A percentile compares a stretch with the other conserved stretches of the same genome.
Conservation (phyloP, 2,329 filamentous ascomycete genomes). For the Nemania diffusa region DNA sequence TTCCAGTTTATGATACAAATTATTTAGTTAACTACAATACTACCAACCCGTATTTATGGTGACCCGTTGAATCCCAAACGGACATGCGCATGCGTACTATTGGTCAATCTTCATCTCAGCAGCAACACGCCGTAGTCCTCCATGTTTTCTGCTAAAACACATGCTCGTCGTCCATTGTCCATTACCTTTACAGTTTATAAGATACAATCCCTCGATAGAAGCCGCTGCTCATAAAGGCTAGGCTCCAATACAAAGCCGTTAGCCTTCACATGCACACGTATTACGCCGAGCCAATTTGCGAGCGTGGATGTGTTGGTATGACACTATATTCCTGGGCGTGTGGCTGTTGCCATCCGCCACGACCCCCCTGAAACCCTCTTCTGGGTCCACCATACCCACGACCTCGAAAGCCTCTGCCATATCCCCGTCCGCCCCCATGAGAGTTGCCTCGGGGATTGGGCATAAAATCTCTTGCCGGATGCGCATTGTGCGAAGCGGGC, state of each 20-base stretch:
- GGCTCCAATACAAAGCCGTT: background rate
- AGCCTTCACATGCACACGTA: background rate
- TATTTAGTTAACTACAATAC: too few species aligned
- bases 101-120: background rate
- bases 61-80: too few species aligned
- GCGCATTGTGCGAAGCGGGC: constrained; percentile 10
- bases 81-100: too few species aligned
- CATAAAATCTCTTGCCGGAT: constrained; percentile 14
- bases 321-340: constrained; percentile 23
- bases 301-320: constrained; percentile 31
- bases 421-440: constrained; percentile 44
- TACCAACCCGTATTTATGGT: too few species aligned
- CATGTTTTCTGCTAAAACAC: background rate
- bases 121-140: background rate
- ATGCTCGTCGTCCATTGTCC: constrained; percentile 7
- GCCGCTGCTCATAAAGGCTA: background rate
- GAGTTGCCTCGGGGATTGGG: constrained; percentile 37
- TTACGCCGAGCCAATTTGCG: constrained; percentile 13
- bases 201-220: background rate
- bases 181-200: background rate
- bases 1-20: too few species aligned
- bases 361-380: constrained; percentile 43
- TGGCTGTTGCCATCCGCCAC: constrained; percentile 38
- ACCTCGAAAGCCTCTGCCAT: constrained; percentile 38
- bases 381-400: constrained; percentile 41